phyloP scores from a whole-genome alignment of 495 filamentous ascomycete genomes.

The Glarea lozoyensis region DNA sequence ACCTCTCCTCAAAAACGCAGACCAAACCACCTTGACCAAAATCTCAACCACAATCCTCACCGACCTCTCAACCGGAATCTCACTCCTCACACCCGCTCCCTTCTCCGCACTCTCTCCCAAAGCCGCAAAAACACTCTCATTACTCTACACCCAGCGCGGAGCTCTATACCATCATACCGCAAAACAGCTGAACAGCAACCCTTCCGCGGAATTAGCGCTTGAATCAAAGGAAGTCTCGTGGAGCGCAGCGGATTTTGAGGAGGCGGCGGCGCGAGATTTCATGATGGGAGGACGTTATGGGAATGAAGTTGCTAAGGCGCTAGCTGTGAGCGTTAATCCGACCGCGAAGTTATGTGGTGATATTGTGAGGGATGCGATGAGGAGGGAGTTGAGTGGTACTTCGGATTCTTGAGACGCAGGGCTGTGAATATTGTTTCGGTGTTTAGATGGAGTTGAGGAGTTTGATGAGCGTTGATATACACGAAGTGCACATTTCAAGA shows the following conservation, averaged over 20 bases:
- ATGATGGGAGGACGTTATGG: conserved; percentile 68
- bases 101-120: conserved; percentile 35
- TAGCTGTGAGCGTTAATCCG: conserved; percentile 77
- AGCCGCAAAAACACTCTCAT: conserved; percentile 54
- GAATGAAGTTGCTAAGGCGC: conserved; percentile 63
- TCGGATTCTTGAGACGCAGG: too few species aligned
- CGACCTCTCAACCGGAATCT: conserved; percentile 61
- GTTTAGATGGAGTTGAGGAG: too few species aligned
- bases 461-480: too few species aligned
- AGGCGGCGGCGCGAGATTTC: conserved; percentile 66
- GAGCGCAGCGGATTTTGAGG: conserved; percentile 51
- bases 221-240: conserved; percentile 31
- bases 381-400: conserved; percentile 44
- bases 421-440: too few species aligned
- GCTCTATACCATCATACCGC: conserved; percentile 59
- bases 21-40: conserved; percentile 9
- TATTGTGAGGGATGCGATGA: conserved; percentile 80
- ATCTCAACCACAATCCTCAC: conserved; percentile 36
- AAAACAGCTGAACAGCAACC: conserved; percentile 26
- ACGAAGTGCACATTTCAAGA: too few species aligned
- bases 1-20: conserved; percentile 1
- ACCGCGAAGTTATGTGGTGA: conserved; percentile 82
- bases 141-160: conserved; percentile 69
- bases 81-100: conserved; percentile 43
- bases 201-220: conserved; percentile 15